phyloP scores from a whole-genome alignment of 495 filamentous ascomycete genomes.

The Penicillium crystallinum region DNA sequence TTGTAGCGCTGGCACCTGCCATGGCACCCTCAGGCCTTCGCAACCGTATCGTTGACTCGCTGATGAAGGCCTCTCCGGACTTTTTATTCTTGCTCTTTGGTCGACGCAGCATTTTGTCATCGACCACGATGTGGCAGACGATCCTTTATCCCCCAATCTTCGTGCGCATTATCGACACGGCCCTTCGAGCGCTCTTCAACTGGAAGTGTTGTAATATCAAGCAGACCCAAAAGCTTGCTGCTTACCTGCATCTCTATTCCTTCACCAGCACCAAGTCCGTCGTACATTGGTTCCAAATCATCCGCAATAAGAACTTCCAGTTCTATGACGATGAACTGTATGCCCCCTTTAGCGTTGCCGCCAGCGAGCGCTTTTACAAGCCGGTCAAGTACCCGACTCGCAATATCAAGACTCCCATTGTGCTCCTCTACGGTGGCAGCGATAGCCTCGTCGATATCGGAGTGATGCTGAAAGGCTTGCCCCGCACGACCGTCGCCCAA shows the following conservation, averaged over 20 bases:
- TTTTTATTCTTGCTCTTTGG: slow-evolving; percentile 93
- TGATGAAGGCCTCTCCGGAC: slow-evolving; percentile 90
- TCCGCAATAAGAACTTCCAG: slow-evolving; percentile 89
- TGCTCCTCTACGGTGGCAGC: slow-evolving; percentile 85
- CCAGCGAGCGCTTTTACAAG: slow-evolving; percentile 67
- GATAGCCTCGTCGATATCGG: slow-evolving; percentile 95
- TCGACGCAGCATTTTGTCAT: slow-evolving; percentile 86
- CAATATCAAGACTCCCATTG: slow-evolving; percentile 94
- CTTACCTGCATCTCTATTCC: slow-evolving; percentile 94
- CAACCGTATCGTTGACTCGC: slow-evolving; percentile 82
- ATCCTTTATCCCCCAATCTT: slow-evolving; percentile 95
- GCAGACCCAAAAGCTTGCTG: slow-evolving; percentile 84
- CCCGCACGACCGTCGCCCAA: slow-evolving; percentile 73
- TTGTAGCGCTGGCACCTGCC: slow-evolving; percentile 94
- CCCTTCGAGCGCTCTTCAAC: slow-evolving; percentile 76
- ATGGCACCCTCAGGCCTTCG: slow-evolving; percentile 92
- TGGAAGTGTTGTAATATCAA: slow-evolving; percentile 87
- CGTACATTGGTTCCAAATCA: slow-evolving; percentile 99
- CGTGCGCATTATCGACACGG: slow-evolving; percentile 78
- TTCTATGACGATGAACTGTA: slow-evolving; percentile 97
- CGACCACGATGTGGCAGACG: slow-evolving; percentile 94
- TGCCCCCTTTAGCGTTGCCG: slow-evolving; percentile 52
- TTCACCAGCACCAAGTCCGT: slow-evolving; percentile 94
- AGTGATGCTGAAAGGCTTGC: slow-evolving; percentile 84
- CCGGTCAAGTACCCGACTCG: slow-evolving; percentile 93